Conservation (phyloP, 306 rosid species). For the Benincasa hispida region DNA sequence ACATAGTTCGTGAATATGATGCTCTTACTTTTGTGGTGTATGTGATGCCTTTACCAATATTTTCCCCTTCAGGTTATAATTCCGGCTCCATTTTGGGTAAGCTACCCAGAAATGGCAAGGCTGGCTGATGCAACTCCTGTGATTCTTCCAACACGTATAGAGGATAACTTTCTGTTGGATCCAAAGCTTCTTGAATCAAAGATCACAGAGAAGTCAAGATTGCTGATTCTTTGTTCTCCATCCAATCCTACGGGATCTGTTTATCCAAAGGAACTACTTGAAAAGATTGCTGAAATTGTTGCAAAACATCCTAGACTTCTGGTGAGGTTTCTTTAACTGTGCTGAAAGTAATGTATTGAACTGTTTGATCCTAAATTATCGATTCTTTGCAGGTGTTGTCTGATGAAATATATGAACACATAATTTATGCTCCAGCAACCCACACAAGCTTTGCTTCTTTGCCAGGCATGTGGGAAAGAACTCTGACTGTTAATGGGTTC, state of each 20-base stretch:
- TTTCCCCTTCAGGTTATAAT: conserved; percentile 56
- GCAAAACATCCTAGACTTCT: conserved; percentile 94
- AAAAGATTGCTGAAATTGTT: conserved; percentile 73
- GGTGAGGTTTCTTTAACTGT: conserved; percentile 31
- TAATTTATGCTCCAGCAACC: conserved; percentile 82
- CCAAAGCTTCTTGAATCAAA: conserved; percentile 61
- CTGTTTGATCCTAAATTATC: neutral
- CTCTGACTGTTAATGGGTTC: conserved; percentile 87
- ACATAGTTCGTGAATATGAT: neutral
- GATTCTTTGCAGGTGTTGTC: conserved; percentile 56
- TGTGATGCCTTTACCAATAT: too few species aligned
- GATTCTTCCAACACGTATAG: conserved; percentile 59
- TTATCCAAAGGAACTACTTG: conserved; percentile 71
- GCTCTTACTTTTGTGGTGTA: neutral
- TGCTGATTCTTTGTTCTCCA: conserved; percentile 85
- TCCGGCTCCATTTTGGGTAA: conserved; percentile 95
- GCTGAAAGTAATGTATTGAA: neutral
- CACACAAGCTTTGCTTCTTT: conserved; percentile 95
- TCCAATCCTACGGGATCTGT: conserved; percentile 97
- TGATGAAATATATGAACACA: conserved; percentile 92
- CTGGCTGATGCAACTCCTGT: conserved; percentile 93
- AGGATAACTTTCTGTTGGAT: conserved; percentile 65
- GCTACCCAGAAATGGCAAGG: conserved; percentile 96
- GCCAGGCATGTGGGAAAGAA: conserved; percentile 96
- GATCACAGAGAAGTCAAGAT: conserved; percentile 65